phyloP scores from a whole-genome alignment of 306 rosid genomes.

The Rosa chinensis region DNA sequence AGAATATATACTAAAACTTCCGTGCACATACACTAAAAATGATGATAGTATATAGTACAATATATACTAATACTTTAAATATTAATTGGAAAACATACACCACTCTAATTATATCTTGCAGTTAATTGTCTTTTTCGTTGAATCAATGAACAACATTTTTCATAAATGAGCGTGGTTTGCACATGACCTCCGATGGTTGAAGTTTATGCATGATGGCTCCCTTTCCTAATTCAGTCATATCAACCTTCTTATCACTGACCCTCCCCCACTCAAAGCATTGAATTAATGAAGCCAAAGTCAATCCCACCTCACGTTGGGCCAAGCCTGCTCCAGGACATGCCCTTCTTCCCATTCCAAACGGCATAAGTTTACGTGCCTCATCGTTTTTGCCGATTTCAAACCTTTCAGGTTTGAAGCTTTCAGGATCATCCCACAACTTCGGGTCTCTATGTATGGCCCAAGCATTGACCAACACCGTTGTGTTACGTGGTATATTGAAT shows the following conservation, averaged over 20 bases:
- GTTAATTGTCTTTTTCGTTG: no score
- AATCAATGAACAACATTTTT: not conserved
- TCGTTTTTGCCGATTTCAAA: not conserved
- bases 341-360: not conserved
- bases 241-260: not conserved
- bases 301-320: not conserved
- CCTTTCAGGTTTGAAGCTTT: not conserved
- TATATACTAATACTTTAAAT: no score
- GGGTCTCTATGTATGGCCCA: conserved; percentile 1
- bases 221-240: not conserved
- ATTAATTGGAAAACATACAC: no score
- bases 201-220: not conserved
- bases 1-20: no score
- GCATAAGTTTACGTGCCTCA: not conserved
- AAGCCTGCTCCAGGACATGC: not conserved
- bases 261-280: conserved; percentile 12
- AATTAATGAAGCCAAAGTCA: not conserved
- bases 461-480: not conserved
- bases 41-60: no score
- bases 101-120: no score
- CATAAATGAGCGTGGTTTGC: not conserved
- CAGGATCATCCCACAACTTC: not conserved
- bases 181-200: not conserved
- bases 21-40: no score
- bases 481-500: not conserved